Evolutionary conservation across 2,329 filamentous ascomycete genomes (phyloP).

Genomic region (Ascochyta pisi): DNA sequence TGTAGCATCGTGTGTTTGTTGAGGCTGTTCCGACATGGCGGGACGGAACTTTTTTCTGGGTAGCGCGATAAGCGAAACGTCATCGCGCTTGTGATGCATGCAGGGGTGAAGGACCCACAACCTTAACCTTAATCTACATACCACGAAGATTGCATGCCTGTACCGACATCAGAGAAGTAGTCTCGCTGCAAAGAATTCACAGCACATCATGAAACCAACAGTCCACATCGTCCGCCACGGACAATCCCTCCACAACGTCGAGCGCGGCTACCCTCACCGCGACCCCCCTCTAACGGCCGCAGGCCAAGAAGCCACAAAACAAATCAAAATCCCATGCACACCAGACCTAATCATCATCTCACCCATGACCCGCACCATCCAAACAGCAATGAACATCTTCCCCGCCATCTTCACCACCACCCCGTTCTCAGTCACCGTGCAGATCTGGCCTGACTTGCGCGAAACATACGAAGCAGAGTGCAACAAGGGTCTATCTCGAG

Average conservation of each 20-base stretch:
- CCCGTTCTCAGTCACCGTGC: slow-evolving; percentile 7
- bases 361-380: slow-evolving; percentile 33
- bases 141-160: too few species aligned
- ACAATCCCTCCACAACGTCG: slow-evolving; percentile 31
- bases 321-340: slow-evolving; percentile 5
- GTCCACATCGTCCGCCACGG: slow-evolving; percentile 32
- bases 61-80: slow-evolving; percentile 10
- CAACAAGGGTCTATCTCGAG: slow-evolving; percentile 25
- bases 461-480: slow-evolving; percentile 26
- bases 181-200: background rate
- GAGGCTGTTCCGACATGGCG: slow-evolving; percentile 14
- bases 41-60: slow-evolving; percentile 18
- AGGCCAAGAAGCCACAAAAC: slow-evolving; percentile 19
- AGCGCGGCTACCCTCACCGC: slow-evolving; percentile 20
- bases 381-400: slow-evolving; percentile 32
- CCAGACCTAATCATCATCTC: slow-evolving; percentile 34
- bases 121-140: background rate
- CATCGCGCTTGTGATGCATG: slow-evolving; percentile 13
- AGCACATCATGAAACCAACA: background rate
- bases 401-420: slow-evolving; percentile 9
- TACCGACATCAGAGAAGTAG: background rate
- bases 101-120: background rate
- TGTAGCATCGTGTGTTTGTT: slow-evolving; percentile 23
- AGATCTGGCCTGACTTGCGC: slow-evolving; percentile 34
- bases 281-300: slow-evolving; percentile 30